Conservation (phyloP, 148 eudicot genomes). For the Rhododendron mucronatum region DNA sequence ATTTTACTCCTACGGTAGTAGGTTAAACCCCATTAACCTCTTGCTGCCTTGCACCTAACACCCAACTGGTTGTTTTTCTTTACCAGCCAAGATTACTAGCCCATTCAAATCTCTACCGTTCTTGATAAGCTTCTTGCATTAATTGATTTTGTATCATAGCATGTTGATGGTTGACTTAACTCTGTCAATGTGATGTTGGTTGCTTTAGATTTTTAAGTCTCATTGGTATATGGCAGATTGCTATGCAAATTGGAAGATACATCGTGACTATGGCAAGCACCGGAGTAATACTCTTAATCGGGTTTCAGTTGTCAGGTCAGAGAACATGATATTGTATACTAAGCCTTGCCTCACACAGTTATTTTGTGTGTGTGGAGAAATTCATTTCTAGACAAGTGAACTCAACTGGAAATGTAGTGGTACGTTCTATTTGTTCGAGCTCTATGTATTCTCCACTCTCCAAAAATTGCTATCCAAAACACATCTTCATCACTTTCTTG, state of each 20-base stretch:
- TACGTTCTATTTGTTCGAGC: not conserved
- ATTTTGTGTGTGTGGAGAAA: not conserved
- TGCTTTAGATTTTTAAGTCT: not conserved
- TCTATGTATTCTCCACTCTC: not conserved
- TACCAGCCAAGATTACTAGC: not conserved
- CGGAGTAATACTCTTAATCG: conserved; percentile 48
- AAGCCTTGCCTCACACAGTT: not conserved
- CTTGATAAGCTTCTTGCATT: not conserved
- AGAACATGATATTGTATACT: not conserved
- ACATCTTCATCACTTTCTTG: not conserved
- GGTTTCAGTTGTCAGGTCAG: conserved; percentile 50
- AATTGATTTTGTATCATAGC: not conserved
- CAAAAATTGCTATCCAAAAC: not conserved
- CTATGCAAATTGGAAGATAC: conserved; percentile 62
- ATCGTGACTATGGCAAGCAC: conserved; percentile 73
- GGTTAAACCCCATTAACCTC: not conserved
- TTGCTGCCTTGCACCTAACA: not conserved
- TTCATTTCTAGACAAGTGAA: not conserved
- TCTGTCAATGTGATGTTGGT: not conserved
- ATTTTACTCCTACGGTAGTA: not conserved
- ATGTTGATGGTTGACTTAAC: not conserved
- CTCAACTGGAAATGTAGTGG: not conserved
- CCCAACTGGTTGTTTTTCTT: not conserved
- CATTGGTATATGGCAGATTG: conserved; percentile 33
- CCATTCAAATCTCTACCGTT: not conserved